Base-by-base conservation (phyloP, 495 filamentous ascomycete genomes). In the Trichoderma reesei region DNA sequence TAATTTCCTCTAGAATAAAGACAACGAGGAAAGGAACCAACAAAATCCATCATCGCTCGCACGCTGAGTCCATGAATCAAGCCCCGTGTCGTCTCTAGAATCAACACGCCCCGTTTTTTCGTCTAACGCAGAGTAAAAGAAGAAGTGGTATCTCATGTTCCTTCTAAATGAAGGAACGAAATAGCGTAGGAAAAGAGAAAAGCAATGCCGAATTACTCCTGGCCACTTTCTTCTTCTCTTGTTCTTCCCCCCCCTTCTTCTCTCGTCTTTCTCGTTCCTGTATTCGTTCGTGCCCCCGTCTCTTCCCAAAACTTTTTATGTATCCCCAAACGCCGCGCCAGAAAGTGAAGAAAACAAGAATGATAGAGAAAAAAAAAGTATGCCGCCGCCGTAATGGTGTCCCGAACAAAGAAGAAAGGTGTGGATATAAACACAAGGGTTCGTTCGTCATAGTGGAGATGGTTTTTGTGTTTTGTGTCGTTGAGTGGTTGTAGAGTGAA, bases 281-380 rank as follows among this genome's bases (percentile, higher is more conserved):
- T 56, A 10, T 10, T 56, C 51, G 26, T 56, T n/a, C n/a, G n/a
- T n/a, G n/a, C n/a, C n/a, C n/a, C n/a, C n/a, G 31, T 33, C 51
- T 56, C 16, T 11, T 34, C 51, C 20, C 20, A 56, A n/a, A n/a
- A n/a, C 13, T 33, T 56, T 56, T 56, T 56, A 26, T 56, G 8
- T 56, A 56, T 56, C 51, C 51, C 20, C 34, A 26, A 56, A n/a
- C 51, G 51, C 51, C 51, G 51, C 51, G 51, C 51, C 51, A n/a
- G 31, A 46, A 46, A 46, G 13, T 6, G n/a, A 18, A 51, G 26
- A 56, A 34, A 31, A 56, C 9, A 56, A 31, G 9, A 33, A 3
- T 44, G 44, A 3, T 3, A 6, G 20, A 48, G 20, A 48, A 26
- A 18, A n/a, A 18, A 48, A 48, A 8, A 3, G 3, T 48, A 48